Evolutionary conservation across 2,329 filamentous ascomycete genomes (phyloP).

Genomic region (Helotiales sp.): DNA sequence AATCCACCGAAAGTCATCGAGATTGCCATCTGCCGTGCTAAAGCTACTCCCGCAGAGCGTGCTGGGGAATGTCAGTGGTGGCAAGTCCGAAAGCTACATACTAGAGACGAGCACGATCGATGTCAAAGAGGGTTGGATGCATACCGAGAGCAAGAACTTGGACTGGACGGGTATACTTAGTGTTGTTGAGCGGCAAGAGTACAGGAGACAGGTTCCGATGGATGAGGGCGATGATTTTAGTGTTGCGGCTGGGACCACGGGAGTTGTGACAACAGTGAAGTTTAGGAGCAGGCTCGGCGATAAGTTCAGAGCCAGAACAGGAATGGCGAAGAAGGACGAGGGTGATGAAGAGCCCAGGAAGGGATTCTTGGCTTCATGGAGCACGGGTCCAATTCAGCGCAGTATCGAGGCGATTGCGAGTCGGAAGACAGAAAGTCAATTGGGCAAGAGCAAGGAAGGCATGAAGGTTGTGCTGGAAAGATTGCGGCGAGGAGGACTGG

Average conservation of each 20-base stretch:
- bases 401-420: slow-evolving; percentile 79
- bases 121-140: slow-evolving; percentile 79
- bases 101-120: slow-evolving; percentile 79
- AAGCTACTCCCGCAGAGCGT: slow-evolving; percentile 72
- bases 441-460: slow-evolving; percentile 78
- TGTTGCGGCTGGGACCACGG: slow-evolving; percentile 47
- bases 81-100: slow-evolving; percentile 69
- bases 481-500: slow-evolving; percentile 63
- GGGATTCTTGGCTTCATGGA: slow-evolving; percentile 57
- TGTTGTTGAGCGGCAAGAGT: slow-evolving; percentile 75
- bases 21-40: slow-evolving; percentile 71
- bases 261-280: slow-evolving; percentile 72
- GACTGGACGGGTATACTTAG: slow-evolving; percentile 81
- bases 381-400: slow-evolving; percentile 70
- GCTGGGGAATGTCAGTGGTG: slow-evolving; percentile 54
- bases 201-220: slow-evolving; percentile 42
- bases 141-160: slow-evolving; percentile 76
- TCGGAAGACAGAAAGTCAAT: slow-evolving; percentile 73
- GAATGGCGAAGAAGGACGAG: slow-evolving; percentile 40
- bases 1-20: slow-evolving; percentile 79
- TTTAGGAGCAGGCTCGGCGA: slow-evolving; percentile 74
- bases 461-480: slow-evolving; percentile 81
- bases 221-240: slow-evolving; percentile 30
- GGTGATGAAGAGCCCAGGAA: slow-evolving; percentile 47
- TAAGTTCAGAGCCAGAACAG: slow-evolving; percentile 43